Percentiles rank a stretch among this genome's conserved stretches.
These are phyloP conservation scores for Suhomyces xylopsoci DNA, from an alignment of 805 yeast species.

Conservation along the genomic window DNA sequence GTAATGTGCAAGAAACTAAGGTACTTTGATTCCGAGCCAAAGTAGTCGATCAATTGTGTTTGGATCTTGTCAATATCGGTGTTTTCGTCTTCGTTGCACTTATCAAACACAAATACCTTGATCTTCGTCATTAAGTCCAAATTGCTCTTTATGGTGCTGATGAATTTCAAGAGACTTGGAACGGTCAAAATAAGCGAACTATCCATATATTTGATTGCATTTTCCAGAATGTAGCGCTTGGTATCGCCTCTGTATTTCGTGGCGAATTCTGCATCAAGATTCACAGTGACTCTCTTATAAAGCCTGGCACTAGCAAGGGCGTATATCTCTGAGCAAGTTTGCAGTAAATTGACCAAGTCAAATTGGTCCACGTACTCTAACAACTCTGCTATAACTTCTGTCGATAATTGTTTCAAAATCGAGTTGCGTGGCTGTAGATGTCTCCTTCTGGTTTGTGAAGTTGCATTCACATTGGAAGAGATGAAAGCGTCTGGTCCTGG, in stretches of 20 bases:
- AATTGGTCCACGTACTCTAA: conserved; percentile 29
- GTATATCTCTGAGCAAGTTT: conserved; percentile 21
- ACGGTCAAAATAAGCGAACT: conserved; percentile 23
- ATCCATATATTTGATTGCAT: conserved; percentile 30
- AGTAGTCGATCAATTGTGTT: conserved; percentile 21
- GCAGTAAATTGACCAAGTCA: conserved; percentile 25
- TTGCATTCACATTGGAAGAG: neutral
- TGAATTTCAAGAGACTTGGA: conserved; percentile 16
- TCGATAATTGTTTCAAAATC: conserved; percentile 9
- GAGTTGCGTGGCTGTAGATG: neutral
- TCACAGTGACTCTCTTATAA: conserved; percentile 29
- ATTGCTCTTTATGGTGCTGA: conserved; percentile 17
- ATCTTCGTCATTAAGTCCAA: conserved; percentile 19
- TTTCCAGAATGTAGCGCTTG: conserved; percentile 19
- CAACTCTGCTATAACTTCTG: conserved; percentile 9
- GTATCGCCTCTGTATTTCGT: conserved; percentile 12
- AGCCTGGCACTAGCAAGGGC: conserved; percentile 21
- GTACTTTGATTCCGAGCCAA: conserved; percentile 21
- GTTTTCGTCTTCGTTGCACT: conserved; percentile 18
- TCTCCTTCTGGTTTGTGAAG: neutral
- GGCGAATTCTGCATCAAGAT: conserved; percentile 28
- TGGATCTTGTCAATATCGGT: conserved; percentile 17
- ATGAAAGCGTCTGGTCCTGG: neutral
- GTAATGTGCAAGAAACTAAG: conserved; percentile 32
- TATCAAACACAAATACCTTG: conserved; percentile 32